Conservation (phyloP, 2,329 filamentous ascomycete genomes). For the Xylariaceae sp. region DNA sequence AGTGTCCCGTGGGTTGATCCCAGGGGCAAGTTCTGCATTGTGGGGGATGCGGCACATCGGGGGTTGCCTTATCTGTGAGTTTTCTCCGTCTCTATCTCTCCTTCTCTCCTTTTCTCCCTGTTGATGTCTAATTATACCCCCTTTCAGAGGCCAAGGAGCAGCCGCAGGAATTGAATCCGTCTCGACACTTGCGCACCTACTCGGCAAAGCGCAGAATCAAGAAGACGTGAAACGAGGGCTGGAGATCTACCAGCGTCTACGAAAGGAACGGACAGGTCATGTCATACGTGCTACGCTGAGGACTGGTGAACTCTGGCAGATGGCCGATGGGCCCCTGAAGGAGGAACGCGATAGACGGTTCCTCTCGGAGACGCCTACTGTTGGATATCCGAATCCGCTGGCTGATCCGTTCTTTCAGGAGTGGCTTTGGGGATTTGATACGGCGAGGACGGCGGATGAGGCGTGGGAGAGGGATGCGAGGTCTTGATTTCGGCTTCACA, state of each 20-base stretch:
- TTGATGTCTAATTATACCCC: background rate
- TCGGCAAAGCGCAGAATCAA: constrained; percentile 13
- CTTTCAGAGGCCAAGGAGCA: constrained; percentile 20
- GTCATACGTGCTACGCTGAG: constrained; percentile 19
- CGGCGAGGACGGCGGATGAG: constrained; percentile 11
- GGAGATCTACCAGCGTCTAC: constrained; percentile 17
- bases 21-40: constrained; percentile 19
- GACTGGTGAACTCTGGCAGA: constrained; percentile 21
- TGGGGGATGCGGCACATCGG: constrained; percentile 22
- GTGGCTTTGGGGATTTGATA: constrained; percentile 24
- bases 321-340: constrained; percentile 20
- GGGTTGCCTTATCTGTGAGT: constrained; percentile 23
- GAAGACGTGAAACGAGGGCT: constrained; percentile 9
- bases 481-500: background rate
- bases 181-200: constrained; percentile 16
- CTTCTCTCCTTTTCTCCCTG: too few relatives aligned
- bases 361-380: constrained; percentile 15
- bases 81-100: background rate
- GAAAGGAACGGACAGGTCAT: constrained; percentile 20
- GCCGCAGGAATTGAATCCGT: constrained; percentile 22
- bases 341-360: constrained; percentile 21
- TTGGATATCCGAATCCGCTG: constrained; percentile 22
- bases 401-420: constrained; percentile 24
- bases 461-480: constrained; percentile 14
- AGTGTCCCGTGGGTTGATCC: constrained; percentile 16